Conservation (phyloP, 306 rosid genomes). For the apple (Malus domestica) region DNA sequence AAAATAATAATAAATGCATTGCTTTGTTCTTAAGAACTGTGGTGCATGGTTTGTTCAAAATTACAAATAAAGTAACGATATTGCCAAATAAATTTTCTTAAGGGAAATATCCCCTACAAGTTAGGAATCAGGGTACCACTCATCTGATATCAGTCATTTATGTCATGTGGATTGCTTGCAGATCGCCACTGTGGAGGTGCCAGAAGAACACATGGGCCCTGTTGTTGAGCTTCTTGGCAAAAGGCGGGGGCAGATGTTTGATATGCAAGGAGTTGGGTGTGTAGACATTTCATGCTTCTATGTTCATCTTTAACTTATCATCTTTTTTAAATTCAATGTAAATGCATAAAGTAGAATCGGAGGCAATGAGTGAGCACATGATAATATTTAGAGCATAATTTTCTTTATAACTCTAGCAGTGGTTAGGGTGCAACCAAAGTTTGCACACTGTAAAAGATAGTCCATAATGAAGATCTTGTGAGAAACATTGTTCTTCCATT, state of each 20-base stretch:
- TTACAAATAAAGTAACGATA: not conserved
- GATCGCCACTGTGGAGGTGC: conserved; percentile 97
- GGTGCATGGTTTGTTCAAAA: too few species aligned
- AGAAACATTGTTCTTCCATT: not conserved
- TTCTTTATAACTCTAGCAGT: too few species aligned
- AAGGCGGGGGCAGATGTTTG: conserved; percentile 96
- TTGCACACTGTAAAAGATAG: too few species aligned
- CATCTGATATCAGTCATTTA: not conserved
- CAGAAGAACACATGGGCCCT: conserved; percentile 91
- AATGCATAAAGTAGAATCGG: not conserved
- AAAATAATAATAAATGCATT: not conserved
- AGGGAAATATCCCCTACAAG: not conserved
- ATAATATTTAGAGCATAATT: too few species aligned
- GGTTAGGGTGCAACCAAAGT: too few species aligned
- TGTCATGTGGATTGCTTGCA: conserved; percentile 35
- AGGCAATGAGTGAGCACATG: too few species aligned
- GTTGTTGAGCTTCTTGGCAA: conserved; percentile 94
- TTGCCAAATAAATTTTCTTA: not conserved
- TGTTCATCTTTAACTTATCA: not conserved
- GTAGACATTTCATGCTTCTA: conserved; percentile 31
- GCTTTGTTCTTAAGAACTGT: not conserved
- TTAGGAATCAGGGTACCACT: not conserved
- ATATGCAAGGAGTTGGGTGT: conserved; percentile 93
- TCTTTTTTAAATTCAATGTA: not conserved
- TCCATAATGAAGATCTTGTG: too few species aligned